Percentiles rank a stretch among this genome's conserved stretches.
These are phyloP conservation scores for Entelexis sorbosivorans DNA, from an alignment of 1,139 yeast species.

Conservation along the genomic window DNA sequence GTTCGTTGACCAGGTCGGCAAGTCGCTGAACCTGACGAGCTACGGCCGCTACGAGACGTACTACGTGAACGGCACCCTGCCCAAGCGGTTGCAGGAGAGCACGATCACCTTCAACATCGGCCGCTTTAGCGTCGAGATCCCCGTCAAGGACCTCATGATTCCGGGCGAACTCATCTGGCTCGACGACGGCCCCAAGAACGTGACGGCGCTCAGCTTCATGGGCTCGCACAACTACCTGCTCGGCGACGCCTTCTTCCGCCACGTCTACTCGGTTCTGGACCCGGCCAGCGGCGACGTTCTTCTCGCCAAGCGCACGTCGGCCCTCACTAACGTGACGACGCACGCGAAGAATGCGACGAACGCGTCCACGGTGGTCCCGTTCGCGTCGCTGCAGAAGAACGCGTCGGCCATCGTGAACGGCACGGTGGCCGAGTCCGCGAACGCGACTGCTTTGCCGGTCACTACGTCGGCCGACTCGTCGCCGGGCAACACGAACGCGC, in stretches of 20 bases:
- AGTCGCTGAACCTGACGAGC: slow-evolving; percentile 24
- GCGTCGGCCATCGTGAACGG: slow-evolving; percentile 14
- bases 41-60: slow-evolving; percentile 26
- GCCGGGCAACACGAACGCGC: slow-evolving; percentile 1
- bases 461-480: slow-evolving; percentile 1
- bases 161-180: slow-evolving; percentile 31
- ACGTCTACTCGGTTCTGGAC: slow-evolving; percentile 64
- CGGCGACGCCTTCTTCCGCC: slow-evolving; percentile 64
- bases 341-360: slow-evolving; percentile 7
- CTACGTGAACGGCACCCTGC: slow-evolving; percentile 23
- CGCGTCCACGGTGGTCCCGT: slow-evolving; percentile 12
- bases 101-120: slow-evolving; percentile 22
- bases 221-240: slow-evolving; percentile 34
- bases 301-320: slow-evolving; percentile 11
- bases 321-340: not conserved
- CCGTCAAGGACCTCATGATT: slow-evolving; percentile 26
- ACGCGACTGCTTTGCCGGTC: not conserved
- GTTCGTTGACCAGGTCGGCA: slow-evolving; percentile 27
- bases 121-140: slow-evolving; percentile 24
- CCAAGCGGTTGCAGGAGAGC: slow-evolving; percentile 21
- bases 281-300: slow-evolving; percentile 27
- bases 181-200: slow-evolving; percentile 28
- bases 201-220: slow-evolving; percentile 27
- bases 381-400: slow-evolving; percentile 8
- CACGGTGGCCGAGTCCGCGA: not conserved